A percentile compares a stretch with the other conserved stretches of the same genome.
These are phyloP conservation scores for Spencermartinsiella europaea DNA, from an alignment of 805 yeast species.

Conservation along the genomic window DNA sequence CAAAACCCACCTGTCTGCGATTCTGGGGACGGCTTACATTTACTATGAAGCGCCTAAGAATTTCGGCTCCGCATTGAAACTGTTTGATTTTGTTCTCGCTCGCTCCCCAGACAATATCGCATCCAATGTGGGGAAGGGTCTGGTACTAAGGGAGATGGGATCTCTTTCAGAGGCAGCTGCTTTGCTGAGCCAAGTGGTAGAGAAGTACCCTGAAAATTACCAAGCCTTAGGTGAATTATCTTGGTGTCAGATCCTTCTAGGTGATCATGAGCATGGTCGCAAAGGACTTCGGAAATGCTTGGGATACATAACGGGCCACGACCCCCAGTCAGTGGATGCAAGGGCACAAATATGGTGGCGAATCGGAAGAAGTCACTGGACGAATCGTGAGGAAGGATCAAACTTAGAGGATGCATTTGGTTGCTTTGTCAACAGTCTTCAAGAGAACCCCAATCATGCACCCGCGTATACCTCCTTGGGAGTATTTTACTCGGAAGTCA, in stretches of 20 bases:
- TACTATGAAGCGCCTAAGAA: conserved; percentile 89
- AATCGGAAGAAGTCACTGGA: conserved; percentile 59
- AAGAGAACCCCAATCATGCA: conserved; percentile 59
- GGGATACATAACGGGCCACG: conserved; percentile 43
- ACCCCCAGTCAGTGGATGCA: conserved; percentile 46
- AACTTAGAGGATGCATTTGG: conserved; percentile 48
- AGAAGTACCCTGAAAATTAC: conserved; percentile 45
- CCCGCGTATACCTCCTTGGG: conserved; percentile 84
- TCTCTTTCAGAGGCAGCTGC: conserved; percentile 49
- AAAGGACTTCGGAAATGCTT: conserved; percentile 43
- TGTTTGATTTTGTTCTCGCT: conserved; percentile 59
- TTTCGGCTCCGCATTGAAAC: conserved; percentile 62
- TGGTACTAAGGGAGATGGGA: conserved; percentile 64
- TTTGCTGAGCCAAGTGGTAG: conserved; percentile 48
- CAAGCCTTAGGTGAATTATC: conserved; percentile 65
- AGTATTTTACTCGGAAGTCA: conserved; percentile 54
- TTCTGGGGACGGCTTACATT: conserved; percentile 71
- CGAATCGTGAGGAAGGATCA: conserved; percentile 20
- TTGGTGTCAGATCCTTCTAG: conserved; percentile 67
- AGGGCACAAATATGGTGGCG: conserved; percentile 67
- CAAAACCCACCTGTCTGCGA: conserved; percentile 53
- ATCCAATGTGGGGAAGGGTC: conserved; percentile 78
- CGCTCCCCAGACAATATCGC: conserved; percentile 43
- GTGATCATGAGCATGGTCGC: conserved; percentile 49
- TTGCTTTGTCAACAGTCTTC: conserved; percentile 51